A percentile compares a stretch with the other conserved stretches of the same genome.
Conservation (phyloP, 192 early-diverging fungal genomes). For the Umbelopsis isabellina region DNA sequence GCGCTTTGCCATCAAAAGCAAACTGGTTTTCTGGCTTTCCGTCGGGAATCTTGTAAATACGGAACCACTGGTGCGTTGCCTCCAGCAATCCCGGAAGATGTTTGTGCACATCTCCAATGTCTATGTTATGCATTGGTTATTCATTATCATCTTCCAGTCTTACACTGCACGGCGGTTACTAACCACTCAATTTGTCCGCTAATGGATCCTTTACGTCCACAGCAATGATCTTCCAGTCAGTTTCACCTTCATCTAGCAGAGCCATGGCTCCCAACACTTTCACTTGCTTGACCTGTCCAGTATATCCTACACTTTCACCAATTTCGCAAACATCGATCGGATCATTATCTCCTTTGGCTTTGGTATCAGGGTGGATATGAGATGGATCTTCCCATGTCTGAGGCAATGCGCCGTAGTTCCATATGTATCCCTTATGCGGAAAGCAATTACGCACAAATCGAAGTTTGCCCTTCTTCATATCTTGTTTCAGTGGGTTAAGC, state of each 20-base stretch:
- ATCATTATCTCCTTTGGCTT: conserved; percentile 95
- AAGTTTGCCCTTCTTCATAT: conserved; percentile 97
- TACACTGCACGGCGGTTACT: neutral
- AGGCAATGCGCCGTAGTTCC: conserved; percentile 99
- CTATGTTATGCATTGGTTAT: conserved; percentile 30
- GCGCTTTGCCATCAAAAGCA: conserved; percentile 87
- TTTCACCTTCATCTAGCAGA: conserved; percentile 97
- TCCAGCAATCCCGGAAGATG: conserved; percentile 92
- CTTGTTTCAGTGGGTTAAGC: conserved; percentile 99
- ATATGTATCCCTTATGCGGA: conserved; percentile 99
- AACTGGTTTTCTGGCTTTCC: conserved; percentile 99
- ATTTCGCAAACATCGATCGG: conserved; percentile 98
- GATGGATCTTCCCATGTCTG: conserved; percentile 99
- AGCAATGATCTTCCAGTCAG: conserved; percentile 99
- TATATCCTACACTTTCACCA: conserved; percentile 89
- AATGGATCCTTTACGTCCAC: conserved; percentile 97
- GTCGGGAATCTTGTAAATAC: conserved; percentile 99
- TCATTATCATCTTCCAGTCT: neutral
- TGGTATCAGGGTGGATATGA: conserved; percentile 85
- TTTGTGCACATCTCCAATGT: conserved; percentile 98
- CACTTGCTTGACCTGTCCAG: conserved; percentile 98
- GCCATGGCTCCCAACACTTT: conserved; percentile 98
- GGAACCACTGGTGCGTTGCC: conserved; percentile 97
- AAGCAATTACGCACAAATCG: conserved; percentile 98
- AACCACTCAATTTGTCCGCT: conserved; percentile 89